phyloP scores from a whole-genome alignment of 2,329 filamentous ascomycete genomes.

The Diplocarpon rosae region DNA sequence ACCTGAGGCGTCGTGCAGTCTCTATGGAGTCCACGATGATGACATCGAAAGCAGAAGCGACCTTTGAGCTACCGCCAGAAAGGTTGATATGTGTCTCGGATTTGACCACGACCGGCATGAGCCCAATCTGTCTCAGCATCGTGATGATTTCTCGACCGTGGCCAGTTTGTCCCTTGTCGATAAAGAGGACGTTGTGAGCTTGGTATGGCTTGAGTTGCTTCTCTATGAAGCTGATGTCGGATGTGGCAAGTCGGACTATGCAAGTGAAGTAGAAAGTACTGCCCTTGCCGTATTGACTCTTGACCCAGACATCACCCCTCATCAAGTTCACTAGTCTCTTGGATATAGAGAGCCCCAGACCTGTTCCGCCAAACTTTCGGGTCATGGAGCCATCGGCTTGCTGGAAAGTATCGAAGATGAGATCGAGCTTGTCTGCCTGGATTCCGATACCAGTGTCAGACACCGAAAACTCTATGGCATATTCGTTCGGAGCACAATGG shows the following conservation, averaged over 20 bases:
- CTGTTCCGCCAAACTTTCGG: constrained; percentile 89
- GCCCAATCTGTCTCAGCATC: constrained; percentile 68
- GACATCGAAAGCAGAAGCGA: constrained; percentile 61
- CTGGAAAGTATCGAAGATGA: constrained; percentile 98
- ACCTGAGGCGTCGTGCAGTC: constrained; percentile 73
- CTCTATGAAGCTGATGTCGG: constrained; percentile 66
- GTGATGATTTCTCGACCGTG: constrained; percentile 64
- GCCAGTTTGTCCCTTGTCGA: constrained; percentile 78
- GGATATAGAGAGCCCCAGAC: constrained; percentile 87
- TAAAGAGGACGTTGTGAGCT: constrained; percentile 84
- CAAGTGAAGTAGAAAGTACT: constrained; percentile 97
- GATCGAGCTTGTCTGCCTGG: constrained; percentile 83
- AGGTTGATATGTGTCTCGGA: constrained; percentile 56
- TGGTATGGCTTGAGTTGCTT: constrained; percentile 84
- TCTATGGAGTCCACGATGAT: constrained; percentile 92
- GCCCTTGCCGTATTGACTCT: constrained; percentile 80
- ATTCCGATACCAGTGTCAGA: constrained; percentile 96
- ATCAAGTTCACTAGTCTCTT: constrained; percentile 91
- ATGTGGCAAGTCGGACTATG: constrained; percentile 71
- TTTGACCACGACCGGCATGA: constrained; percentile 76
- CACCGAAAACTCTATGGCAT: constrained; percentile 91
- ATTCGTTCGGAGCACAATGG: constrained; percentile 61
- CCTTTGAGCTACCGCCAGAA: constrained; percentile 41
- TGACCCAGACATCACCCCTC: constrained; percentile 94
- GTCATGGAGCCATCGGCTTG: constrained; percentile 97